A percentile compares a stretch with the other conserved stretches of the same genome.
phyloP scores from a whole-genome alignment of 192 early-diverging fungal genomes.

The Powellomyces hirtus region DNA sequence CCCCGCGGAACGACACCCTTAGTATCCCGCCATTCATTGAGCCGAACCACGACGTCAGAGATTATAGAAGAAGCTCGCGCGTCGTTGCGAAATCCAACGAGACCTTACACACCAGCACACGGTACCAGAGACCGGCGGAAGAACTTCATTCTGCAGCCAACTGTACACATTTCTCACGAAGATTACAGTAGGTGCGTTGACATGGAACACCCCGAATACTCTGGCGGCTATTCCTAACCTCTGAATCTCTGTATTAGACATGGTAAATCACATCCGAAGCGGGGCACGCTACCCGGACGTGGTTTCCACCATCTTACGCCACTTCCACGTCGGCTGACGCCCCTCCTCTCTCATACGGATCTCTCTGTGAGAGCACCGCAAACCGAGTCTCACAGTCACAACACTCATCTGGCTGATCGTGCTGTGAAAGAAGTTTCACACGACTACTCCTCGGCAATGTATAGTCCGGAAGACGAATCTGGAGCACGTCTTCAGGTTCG shows the following conservation, averaged over 20 bases:
- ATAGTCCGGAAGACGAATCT: background rate
- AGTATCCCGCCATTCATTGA: too few species aligned
- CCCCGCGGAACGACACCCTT: too few species aligned
- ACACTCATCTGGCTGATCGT: too few species aligned
- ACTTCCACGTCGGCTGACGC: background rate
- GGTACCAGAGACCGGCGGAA: background rate
- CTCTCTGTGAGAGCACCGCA: background rate
- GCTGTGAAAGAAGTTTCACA: background rate
- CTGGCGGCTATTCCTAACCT: background rate
- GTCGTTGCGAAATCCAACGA: conserved; percentile 35
- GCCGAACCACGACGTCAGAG: conserved; percentile 4
- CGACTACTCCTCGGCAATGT: background rate
- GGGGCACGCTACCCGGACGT: background rate
- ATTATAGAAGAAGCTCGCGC: conserved; percentile 41
- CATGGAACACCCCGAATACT: background rate
- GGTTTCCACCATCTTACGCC: conserved; percentile 1
- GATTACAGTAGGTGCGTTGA: background rate
- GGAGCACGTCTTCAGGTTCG: background rate
- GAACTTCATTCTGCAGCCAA: background rate
- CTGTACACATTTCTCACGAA: background rate
- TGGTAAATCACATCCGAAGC: background rate
- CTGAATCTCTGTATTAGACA: background rate
- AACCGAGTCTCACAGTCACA: too few species aligned
- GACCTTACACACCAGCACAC: conserved; percentile 45
- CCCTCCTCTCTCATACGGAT: background rate